Evolutionary conservation across 768 basidiomycete species (phyloP), one percentile per base, ranked within the genome.

Genomic region (Rhizopogon sp.): DNA sequence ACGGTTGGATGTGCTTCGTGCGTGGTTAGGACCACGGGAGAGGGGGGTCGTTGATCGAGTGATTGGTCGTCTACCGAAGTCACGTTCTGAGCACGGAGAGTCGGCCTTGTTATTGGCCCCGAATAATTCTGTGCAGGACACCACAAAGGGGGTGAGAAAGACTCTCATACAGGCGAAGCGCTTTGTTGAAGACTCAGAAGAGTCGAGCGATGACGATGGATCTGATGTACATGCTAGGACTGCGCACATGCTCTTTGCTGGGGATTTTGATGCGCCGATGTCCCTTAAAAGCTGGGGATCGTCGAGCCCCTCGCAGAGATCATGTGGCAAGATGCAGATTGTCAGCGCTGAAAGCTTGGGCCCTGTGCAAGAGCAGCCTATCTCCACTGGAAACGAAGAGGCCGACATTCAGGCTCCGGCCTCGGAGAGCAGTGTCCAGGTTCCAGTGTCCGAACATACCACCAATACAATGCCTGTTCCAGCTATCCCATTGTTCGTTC

Each of bases 211-310:
- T 17, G 72, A 72, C 5, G 76, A 71, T 5, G 76, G 70, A 42
- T 73, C 73, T 22, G 70, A 77, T 45, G 81, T 77, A n/a, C 76
- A 78, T 17, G 82, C 76, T 14, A 71, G 75, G 50, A 84, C 80
- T 6, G 84, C 85, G 0, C 79, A 85, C 59, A 56, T 64, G 4
- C 62, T 88, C 3, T 88, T 87, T 56, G 60, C 64, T 1, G 66
- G 71, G 10, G 72, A 74, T 3, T 71, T 72, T 2, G 66, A 75
- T n/a, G 9, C 14, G 8, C 57, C 39, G 4, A 46, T 47, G 5
- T 56, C 16, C 5, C 56, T 33, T 37, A 63, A 58, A 37, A 54
- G 52, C 8, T 62, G 65, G 64, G 39, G 45, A 7, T 62, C 62
- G 1, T 58, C 63, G 25, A 37, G 20, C 25, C 65, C 62, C 17